Percentiles rank a stretch among this genome's conserved stretches.
Conservation (phyloP, 495 filamentous ascomycete genomes). For the Aspergillus ellipticus region DNA sequence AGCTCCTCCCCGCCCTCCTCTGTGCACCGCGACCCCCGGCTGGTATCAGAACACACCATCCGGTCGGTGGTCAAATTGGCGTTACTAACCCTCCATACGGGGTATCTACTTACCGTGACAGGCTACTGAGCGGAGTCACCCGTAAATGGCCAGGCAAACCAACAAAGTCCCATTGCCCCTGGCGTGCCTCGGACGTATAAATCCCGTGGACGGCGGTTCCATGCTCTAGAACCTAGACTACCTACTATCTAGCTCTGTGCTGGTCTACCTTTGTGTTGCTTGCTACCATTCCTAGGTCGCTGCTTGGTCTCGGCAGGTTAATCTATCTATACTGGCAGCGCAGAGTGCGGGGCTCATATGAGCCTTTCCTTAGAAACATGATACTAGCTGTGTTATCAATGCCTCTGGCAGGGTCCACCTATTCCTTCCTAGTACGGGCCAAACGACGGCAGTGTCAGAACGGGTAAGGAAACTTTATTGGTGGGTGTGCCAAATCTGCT, state of each 20-base stretch:
- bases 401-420: background rate
- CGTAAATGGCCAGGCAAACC: background rate
- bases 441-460: background rate
- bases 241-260: background rate
- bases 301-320: background rate
- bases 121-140: background rate
- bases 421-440: background rate
- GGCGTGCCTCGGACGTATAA: background rate
- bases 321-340: background rate
- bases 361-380: background rate
- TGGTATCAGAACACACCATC: background rate
- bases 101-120: background rate
- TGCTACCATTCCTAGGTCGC: no score
- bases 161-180: background rate
- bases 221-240: background rate
- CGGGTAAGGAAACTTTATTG: slow-evolving; percentile 16
- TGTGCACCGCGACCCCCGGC: background rate
- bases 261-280: background rate
- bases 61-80: background rate
- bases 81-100: background rate
- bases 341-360: background rate
- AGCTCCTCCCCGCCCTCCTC: background rate
- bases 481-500: slow-evolving; percentile 30
- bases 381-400: background rate
- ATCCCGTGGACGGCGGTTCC: background rate